These are phyloP conservation scores for Misopates orontium DNA, from an alignment of 257 asterid genomes.

Conservation along the genomic window DNA sequence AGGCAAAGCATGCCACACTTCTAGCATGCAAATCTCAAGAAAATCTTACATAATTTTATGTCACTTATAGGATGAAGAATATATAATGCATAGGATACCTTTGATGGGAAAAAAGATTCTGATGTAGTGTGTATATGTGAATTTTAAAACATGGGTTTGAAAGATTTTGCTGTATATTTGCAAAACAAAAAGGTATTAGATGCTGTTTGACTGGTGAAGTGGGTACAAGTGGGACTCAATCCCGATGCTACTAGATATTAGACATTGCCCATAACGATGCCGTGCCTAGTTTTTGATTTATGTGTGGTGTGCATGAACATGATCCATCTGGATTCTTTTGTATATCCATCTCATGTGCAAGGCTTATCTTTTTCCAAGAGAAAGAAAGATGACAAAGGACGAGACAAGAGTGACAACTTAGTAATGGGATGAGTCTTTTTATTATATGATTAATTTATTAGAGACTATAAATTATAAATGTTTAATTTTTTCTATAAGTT, in stretches of 20 bases:
- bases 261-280: not conserved
- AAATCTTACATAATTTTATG: too few species aligned
- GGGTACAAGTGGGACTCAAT: slow-evolving; percentile 52
- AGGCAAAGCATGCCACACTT: too few species aligned
- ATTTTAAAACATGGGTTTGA: slow-evolving; percentile 27
- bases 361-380: not conserved
- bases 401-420: too few species aligned
- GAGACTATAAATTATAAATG: too few species aligned
- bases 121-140: slow-evolving; percentile 30
- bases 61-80: too few species aligned
- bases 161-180: slow-evolving; percentile 27
- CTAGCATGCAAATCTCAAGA: too few species aligned
- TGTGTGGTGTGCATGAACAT: slow-evolving; percentile 9
- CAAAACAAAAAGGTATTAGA: slow-evolving; percentile 35
- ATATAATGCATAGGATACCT: slow-evolving; percentile 50
- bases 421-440: too few species aligned
- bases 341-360: slow-evolving; percentile 2
- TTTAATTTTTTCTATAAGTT: too few species aligned
- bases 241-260: slow-evolving; percentile 40
- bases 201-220: slow-evolving; percentile 50
- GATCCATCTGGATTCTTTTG: too few species aligned
- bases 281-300: not conserved
- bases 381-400: too few species aligned
- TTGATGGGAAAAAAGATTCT: slow-evolving; percentile 33
- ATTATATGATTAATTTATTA: too few species aligned